These are phyloP conservation scores for Fusarium mexicanum DNA, from an alignment of 2,329 filamentous ascomycete genomes.

Conservation along the genomic window DNA sequence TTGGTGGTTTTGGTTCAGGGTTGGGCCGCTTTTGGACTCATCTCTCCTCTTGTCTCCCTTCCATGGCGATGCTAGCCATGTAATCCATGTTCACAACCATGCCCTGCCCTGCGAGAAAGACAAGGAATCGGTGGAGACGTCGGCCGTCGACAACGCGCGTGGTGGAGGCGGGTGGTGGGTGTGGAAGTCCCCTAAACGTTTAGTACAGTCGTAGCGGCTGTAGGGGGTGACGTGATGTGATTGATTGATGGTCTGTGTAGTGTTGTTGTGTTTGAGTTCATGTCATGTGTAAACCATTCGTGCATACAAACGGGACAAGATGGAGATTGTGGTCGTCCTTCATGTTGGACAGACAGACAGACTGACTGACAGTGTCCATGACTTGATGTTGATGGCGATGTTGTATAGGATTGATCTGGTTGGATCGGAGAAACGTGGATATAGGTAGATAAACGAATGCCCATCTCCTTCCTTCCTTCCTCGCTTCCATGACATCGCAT, in stretches of 20 bases:
- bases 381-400: neutral
- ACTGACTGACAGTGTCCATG: neutral
- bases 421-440: constrained; percentile 4
- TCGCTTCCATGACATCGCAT: constrained; percentile 4
- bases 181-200: constrained; percentile 13
- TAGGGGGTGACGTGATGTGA: constrained; percentile 33
- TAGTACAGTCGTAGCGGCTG: neutral
- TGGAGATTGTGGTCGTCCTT: neutral
- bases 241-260: constrained; percentile 14
- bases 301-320: neutral
- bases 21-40: constrained; percentile 10
- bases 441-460: constrained; percentile 30
- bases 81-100: constrained; percentile 2
- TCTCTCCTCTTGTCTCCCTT: constrained; percentile 3
- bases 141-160: constrained; percentile 15
- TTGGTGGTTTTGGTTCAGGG: constrained; percentile 7
- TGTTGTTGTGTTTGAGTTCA: constrained; percentile 21
- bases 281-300: constrained; percentile 14
- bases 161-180: constrained; percentile 23
- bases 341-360: neutral
- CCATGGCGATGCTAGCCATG: neutral
- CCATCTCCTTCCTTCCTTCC: constrained; percentile 1
- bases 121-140: constrained; percentile 30
- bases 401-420: neutral
- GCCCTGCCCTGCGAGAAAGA: constrained; percentile 3